These are phyloP conservation scores for Vanrija sp. DNA, from an alignment of 1,284 basidiomycete species.

Conservation along the genomic window DNA sequence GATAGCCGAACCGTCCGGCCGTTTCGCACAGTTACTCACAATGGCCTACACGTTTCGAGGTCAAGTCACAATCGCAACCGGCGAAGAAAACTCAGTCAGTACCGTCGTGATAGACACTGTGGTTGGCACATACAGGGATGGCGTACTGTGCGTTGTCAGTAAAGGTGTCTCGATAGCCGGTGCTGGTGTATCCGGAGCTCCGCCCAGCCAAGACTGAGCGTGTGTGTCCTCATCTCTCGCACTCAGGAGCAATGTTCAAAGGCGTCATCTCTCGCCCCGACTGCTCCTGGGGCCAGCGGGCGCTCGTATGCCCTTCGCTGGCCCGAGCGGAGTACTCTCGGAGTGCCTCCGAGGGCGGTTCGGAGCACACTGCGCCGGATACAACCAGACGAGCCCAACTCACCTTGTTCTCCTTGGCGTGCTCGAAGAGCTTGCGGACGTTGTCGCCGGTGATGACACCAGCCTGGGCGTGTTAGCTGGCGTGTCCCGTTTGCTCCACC, in stretches of 20 bases:
- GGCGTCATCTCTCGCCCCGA: not conserved
- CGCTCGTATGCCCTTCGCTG: too few species aligned
- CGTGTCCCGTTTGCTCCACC: not conserved
- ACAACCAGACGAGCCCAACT: slow-evolving; percentile 26
- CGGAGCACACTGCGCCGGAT: too few species aligned
- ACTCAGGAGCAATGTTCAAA: not conserved
- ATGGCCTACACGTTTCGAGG: slow-evolving; percentile 56
- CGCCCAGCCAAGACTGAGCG: too few species aligned
- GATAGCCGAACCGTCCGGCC: too few species aligned
- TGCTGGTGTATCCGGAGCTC: too few species aligned
- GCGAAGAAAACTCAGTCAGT: slow-evolving; percentile 5
- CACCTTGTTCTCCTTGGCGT: slow-evolving; percentile 77
- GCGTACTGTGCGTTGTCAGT: slow-evolving; percentile 59
- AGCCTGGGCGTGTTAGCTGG: slow-evolving; percentile 53
- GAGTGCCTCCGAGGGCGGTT: too few species aligned
- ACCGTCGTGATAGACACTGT: not conserved
- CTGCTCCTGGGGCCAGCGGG: too few species aligned
- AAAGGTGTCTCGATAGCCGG: not conserved
- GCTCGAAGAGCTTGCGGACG: slow-evolving; percentile 81
- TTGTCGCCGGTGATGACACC: slow-evolving; percentile 85
- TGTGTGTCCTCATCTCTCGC: too few species aligned
- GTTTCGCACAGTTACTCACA: slow-evolving; percentile 53
- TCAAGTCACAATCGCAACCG: slow-evolving; percentile 1
- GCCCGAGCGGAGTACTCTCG: too few species aligned
- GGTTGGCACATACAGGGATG: slow-evolving; percentile 65